Base-by-base conservation (phyloP, 306 rosid species). In the Trichosanthes cucumerina region DNA sequence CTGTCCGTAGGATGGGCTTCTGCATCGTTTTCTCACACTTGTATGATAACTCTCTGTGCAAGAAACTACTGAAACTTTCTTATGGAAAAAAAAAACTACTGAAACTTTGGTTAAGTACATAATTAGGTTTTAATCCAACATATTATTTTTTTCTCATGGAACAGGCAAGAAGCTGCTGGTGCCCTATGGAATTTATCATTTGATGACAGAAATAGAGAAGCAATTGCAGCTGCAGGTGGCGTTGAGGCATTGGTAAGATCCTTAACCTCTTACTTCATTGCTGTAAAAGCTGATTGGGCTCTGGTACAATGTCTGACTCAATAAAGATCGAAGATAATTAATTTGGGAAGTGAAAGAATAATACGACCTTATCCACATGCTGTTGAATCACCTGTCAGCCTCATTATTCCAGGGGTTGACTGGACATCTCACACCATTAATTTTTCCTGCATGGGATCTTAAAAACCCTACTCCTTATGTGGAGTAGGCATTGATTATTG, bases 131-230 rank as follows among this genome's bases (percentile, higher is more conserved):
- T 39, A 16, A 13, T 57, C 53, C 21, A 44, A 41, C 34, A 54
- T 60, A n/a, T 56, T 28, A 31, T 21, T 38, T 68, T 41, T 78
- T 31, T 58, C 58, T 21, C 62, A 24, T 82, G 54, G n/a, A 57
- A 78, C 87, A 96, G 99, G 87, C 99, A 96, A 93, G 99, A 96
- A 86, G 99, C 99, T 56, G 99, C 99, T 64, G 99, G 99, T 66
- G 99, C 99, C 13, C 89, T 96, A 78, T 96, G 99, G 99, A 96
- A 96, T 86, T 87, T 96, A 80, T 96, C 99, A 36, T 96, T 96
- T 85, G 99, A 96, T 47, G 99, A 96, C 85, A 90, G 97, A 90
- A 96, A 96, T 83, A 89, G 99, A 82, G 99, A 96, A 81, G 93
- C 98, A 81, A 96, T 96, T 63, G 99, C 99, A 44, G 94, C 93